Conservation (phyloP, 208 protist species). For the Vickermania spadyakhi region DNA sequence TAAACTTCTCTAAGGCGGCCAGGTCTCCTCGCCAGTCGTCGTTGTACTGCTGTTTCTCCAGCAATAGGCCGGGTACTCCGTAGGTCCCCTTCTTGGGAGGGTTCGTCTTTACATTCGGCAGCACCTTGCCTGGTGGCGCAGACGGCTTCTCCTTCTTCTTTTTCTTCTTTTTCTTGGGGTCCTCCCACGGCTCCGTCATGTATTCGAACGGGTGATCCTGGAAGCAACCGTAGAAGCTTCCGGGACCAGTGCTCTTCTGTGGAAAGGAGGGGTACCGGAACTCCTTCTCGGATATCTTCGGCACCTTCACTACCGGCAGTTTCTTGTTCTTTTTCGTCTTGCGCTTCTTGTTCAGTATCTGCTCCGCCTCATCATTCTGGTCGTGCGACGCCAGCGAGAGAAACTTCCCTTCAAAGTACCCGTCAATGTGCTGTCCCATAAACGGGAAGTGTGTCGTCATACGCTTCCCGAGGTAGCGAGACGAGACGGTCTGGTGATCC, state of each 20-base stretch:
- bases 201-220: conserved; percentile 65
- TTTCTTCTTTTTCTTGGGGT: conserved; percentile 24
- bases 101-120: conserved; percentile 78
- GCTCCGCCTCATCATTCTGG: conserved; percentile 46
- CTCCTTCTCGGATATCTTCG: conserved; percentile 46
- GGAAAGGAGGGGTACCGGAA: conserved; percentile 68
- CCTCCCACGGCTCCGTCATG: conserved; percentile 54
- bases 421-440: conserved; percentile 36
- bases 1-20: conserved; percentile 16
- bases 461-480: conserved; percentile 69
- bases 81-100: conserved; percentile 79
- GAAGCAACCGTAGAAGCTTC: conserved; percentile 82
- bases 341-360: conserved; percentile 15
- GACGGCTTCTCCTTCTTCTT: conserved; percentile 14
- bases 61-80: conserved; percentile 50
- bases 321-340: conserved; percentile 13
- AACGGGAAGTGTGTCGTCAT: conserved; percentile 33
- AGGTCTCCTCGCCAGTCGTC: conserved; percentile 41
- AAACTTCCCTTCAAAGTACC: conserved; percentile 66
- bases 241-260: conserved; percentile 62
- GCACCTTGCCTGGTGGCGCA: conserved; percentile 5
- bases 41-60: conserved; percentile 54
- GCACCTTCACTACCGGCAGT: conserved; percentile 14
- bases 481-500: conserved; percentile 68
- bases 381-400: conserved; percentile 67